phyloP scores from a whole-genome alignment of 129 eudicot genomes.

The Helichrysum umbraculigerum region DNA sequence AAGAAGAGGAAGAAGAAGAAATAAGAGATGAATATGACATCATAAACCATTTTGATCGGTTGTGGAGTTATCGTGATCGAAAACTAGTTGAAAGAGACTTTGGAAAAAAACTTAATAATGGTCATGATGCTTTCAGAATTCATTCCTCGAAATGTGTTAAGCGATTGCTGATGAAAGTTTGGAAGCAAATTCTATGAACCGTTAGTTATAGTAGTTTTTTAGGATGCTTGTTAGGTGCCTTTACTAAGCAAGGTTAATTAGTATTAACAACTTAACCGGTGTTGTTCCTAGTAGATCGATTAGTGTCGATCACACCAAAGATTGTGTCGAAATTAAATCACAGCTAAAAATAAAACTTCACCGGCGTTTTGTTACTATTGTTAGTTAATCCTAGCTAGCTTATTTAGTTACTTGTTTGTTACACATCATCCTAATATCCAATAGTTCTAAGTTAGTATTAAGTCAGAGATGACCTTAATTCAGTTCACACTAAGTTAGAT shows the following conservation, averaged over 20 bases:
- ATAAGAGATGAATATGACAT: neutral
- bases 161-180: neutral
- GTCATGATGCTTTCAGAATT: neutral
- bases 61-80: neutral
- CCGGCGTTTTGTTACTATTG: too few relatives aligned
- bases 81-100: neutral
- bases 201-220: neutral
- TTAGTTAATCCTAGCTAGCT: too few relatives aligned
- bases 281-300: too few relatives aligned
- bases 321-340: too few relatives aligned
- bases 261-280: too few relatives aligned
- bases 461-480: neutral
- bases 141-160: neutral
- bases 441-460: too few relatives aligned
- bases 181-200: neutral
- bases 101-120: neutral
- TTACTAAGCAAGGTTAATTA: too few relatives aligned
- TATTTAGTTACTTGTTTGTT: too few relatives aligned
- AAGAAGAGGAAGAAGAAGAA: neutral
- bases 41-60: neutral
- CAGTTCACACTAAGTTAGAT: conserved; percentile 13
- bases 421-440: too few relatives aligned
- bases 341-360: too few relatives aligned
- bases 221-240: too few relatives aligned
- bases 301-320: too few relatives aligned